Evolutionary conservation across 139 green algal genomes (phyloP), one percentile per base, ranked within the genome.

Genomic region (Picochlorum sp.): DNA sequence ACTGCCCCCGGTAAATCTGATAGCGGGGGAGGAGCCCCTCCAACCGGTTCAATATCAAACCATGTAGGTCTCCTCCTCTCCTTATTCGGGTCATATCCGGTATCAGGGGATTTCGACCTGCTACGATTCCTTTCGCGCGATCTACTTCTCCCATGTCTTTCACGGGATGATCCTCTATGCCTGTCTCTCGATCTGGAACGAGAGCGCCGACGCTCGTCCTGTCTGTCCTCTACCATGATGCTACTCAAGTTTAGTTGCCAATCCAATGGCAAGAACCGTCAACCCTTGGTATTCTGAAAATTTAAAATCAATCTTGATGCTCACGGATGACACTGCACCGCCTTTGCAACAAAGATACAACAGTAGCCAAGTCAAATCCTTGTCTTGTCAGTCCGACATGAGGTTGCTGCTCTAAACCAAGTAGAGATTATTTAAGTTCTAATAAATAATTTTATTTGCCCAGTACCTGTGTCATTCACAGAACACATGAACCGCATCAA

Each of bases 31-130:
- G 66, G 65, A 6, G 60, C 72, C n/a, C 72, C 72, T 30, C 72
- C 72, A 6, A 78, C 62, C 45, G 72, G 72, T 15, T 64, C 66
- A 47, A 78, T 78, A 61, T 78, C 72, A 52, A 78, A 78, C 72
- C 72, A 78, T 28, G 72, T 78, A 26, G 72, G 72, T 14, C 72
- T 66, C 38, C 72, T 54, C 11, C 72, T 66, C 26, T 61, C n/a
- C 20, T 37, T 24, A 23, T 74, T 46, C 9, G 61, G 61, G 45
- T 78, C 66, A 62, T 74, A 71, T 11, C 44, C 64, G 15, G 13
- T 54, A 20, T 38, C 34, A n/a, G 61, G n/a, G 9, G 68, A 74
- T 13, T 38, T 44, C 9, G 52, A 61, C 44, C 68, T 54, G 20
- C 34, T 52, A 18, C 69, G 69, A 41, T 41, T 41, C 34, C 34